Conservation (phyloP, 208 protist species). For the Naegleria lovaniensis region DNA sequence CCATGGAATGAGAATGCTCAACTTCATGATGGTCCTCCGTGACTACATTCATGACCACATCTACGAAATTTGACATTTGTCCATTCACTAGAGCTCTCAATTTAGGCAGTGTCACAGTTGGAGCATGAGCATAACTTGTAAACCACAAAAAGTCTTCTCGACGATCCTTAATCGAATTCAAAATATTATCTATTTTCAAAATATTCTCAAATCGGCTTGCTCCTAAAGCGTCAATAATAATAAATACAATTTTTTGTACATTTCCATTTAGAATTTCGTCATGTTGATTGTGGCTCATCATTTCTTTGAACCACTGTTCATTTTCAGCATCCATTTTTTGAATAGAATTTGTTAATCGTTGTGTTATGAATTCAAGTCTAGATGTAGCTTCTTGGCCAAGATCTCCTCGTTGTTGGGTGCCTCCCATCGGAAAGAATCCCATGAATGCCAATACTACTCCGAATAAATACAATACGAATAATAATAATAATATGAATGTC, state of each 20-base stretch:
- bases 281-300: not conserved
- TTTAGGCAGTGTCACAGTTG: constrained; percentile 30
- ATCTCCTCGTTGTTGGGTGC: too few relatives aligned
- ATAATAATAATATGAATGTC: not conserved
- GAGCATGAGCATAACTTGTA: constrained; percentile 27
- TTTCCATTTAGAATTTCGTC: not conserved
- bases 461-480: not conserved
- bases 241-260: not conserved
- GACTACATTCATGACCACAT: constrained; percentile 6
- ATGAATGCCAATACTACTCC: not conserved
- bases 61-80: constrained; percentile 15
- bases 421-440: not conserved
- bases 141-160: not conserved
- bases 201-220: not conserved
- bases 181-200: not conserved
- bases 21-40: not conserved
- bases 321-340: not conserved
- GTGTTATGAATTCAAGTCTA: not conserved
- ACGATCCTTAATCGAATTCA: not conserved
- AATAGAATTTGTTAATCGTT: not conserved
- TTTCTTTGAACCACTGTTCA: not conserved
- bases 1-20: not conserved
- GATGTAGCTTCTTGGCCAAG: too few relatives aligned
- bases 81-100: not conserved
- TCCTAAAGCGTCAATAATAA: not conserved